These are phyloP conservation scores for Pichia phayaonensis DNA, from an alignment of 805 yeast genomes.

Conservation along the genomic window DNA sequence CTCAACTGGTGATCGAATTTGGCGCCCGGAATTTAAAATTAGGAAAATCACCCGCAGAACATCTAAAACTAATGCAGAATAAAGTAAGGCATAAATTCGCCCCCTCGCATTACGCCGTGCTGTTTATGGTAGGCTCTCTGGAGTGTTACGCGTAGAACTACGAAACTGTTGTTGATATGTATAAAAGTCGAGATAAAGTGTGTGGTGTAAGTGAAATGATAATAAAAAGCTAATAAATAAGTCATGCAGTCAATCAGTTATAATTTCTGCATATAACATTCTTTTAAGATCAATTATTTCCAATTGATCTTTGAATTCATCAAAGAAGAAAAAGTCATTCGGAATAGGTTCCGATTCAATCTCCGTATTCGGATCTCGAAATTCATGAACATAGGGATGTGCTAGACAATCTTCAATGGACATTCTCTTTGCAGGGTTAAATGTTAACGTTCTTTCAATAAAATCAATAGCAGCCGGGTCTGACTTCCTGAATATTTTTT, in stretches of 20 bases:
- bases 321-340: conserved; percentile 49
- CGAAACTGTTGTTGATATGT: too few relatives aligned
- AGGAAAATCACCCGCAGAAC: too few relatives aligned
- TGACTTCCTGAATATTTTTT: conserved; percentile 40
- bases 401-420: conserved; percentile 73
- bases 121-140: too few relatives aligned
- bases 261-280: conserved; percentile 45
- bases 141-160: too few relatives aligned
- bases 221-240: not conserved
- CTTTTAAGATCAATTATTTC: conserved; percentile 42
- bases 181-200: not conserved
- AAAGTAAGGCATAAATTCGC: too few relatives aligned
- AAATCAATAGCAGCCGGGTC: conserved; percentile 51
- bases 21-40: too few relatives aligned
- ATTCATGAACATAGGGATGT: conserved; percentile 68
- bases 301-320: conserved; percentile 43
- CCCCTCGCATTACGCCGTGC: too few relatives aligned
- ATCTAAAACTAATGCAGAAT: too few relatives aligned
- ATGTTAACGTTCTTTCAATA: conserved; percentile 64
- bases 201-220: not conserved
- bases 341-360: conserved; percentile 49
- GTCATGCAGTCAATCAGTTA: conserved; percentile 21
- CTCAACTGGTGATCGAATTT: too few relatives aligned
- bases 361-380: conserved; percentile 69
- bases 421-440: conserved; percentile 76